Conservation (phyloP, 768 basidiomycete genomes). For the Brasilioporus rufonigricans region DNA sequence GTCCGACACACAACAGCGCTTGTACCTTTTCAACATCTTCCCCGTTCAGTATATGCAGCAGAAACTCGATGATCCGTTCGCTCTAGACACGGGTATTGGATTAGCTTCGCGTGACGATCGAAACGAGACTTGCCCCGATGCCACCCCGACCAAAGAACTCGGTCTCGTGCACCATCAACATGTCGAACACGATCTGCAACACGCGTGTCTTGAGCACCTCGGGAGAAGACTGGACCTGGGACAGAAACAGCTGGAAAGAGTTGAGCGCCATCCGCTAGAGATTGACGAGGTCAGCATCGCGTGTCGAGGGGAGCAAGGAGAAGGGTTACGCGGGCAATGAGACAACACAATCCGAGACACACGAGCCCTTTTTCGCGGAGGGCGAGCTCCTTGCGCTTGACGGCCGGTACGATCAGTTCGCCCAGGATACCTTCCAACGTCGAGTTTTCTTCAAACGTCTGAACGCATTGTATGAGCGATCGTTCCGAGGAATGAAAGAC, state of each 20-base stretch:
- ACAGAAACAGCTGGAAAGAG: slow-evolving; percentile 78
- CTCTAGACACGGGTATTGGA: slow-evolving; percentile 28
- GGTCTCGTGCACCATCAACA: slow-evolving; percentile 79
- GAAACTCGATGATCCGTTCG: slow-evolving; percentile 57
- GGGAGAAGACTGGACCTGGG: slow-evolving; percentile 66
- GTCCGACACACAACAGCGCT: too few species aligned
- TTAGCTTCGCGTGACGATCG: neutral
- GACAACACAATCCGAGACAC: slow-evolving; percentile 68
- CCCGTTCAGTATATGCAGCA: too few species aligned
- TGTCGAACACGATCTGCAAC: slow-evolving; percentile 77
- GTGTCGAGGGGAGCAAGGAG: neutral
- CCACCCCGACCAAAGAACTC: slow-evolving; percentile 53
- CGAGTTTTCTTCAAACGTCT: slow-evolving; percentile 67
- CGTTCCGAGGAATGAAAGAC: neutral
- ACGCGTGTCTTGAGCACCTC: slow-evolving; percentile 65
- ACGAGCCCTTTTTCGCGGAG: slow-evolving; percentile 67
- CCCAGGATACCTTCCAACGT: slow-evolving; percentile 64
- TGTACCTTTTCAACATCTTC: too few species aligned
- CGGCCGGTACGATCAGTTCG: slow-evolving; percentile 88
- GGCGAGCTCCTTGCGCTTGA: slow-evolving; percentile 78
- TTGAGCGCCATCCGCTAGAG: slow-evolving; percentile 33
- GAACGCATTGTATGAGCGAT: neutral
- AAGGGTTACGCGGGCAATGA: slow-evolving; percentile 54
- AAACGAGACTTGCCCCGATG: slow-evolving; percentile 27
- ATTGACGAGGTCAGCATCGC: neutral